Evolutionary conservation across 225 moss, liverwort and hornwort species (phyloP).

Genomic region (Rhytidiadelphus loreus): DNA sequence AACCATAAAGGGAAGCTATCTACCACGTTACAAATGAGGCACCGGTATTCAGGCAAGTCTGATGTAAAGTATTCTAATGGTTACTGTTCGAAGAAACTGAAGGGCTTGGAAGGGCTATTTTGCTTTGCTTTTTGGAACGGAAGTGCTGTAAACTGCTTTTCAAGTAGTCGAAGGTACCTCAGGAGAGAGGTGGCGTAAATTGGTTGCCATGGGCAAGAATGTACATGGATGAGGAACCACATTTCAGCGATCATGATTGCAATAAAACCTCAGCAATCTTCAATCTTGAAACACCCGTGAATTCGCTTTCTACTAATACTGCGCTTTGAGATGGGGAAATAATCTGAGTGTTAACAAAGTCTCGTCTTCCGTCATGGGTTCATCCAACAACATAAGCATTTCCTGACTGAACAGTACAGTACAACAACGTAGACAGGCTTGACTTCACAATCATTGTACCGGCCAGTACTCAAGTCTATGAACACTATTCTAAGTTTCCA

Average conservation of each 20-base stretch:
- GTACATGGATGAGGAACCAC: neutral
- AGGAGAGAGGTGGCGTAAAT: too few relatives aligned
- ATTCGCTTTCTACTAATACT: neutral
- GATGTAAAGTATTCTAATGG: neutral
- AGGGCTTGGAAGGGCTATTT: neutral
- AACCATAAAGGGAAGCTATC: neutral
- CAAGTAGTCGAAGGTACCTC: too few relatives aligned
- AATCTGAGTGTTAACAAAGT: neutral
- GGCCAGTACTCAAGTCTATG: neutral
- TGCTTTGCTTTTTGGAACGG: neutral
- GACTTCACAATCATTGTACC: neutral
- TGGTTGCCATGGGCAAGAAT: neutral
- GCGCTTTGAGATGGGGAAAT: neutral
- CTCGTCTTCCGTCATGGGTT: neutral
- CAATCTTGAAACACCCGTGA: neutral
- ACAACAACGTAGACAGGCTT: neutral
- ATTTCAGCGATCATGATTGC: neutral
- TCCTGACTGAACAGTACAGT: too few relatives aligned
- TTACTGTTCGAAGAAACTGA: neutral
- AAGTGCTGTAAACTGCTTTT: neutral
- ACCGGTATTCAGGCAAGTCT: neutral
- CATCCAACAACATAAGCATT: neutral
- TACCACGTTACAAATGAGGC: neutral
- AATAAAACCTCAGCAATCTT: neutral
- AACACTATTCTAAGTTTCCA: neutral